A percentile compares a stretch with the other conserved stretches of the same genome.
Evolutionary conservation across 192 early-diverging fungal species (phyloP).

Genomic region (Backusella australiensis): DNA sequence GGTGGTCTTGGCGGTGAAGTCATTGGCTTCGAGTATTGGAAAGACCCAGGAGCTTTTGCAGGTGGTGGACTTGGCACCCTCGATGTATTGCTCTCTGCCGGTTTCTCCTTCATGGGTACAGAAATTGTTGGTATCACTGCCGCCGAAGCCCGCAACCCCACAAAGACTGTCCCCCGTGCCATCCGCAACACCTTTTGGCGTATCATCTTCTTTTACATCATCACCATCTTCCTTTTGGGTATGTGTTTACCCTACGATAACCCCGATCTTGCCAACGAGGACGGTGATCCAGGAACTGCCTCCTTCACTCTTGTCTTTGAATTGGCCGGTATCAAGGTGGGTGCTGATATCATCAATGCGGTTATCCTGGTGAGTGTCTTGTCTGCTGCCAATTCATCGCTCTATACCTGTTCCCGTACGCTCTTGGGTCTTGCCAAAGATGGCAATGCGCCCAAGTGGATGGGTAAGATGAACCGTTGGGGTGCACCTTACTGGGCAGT

Average conservation of each 20-base stretch:
- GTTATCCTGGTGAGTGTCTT: slow-evolving; percentile 60
- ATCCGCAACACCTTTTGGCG: slow-evolving; percentile 78
- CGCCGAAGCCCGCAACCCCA: slow-evolving; percentile 81
- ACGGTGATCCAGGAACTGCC: slow-evolving; percentile 49
- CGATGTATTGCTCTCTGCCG: slow-evolving; percentile 66
- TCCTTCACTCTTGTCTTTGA: slow-evolving; percentile 65
- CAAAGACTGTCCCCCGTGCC: slow-evolving; percentile 62
- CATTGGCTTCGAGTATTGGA: slow-evolving; percentile 50
- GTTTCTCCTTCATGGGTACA: slow-evolving; percentile 80
- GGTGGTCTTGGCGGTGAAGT: slow-evolving; percentile 52
- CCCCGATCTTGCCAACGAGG: slow-evolving; percentile 46
- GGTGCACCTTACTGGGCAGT: slow-evolving; percentile 62
- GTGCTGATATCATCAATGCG: slow-evolving; percentile 65
- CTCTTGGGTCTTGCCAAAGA: slow-evolving; percentile 72
- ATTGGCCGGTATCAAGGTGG: slow-evolving; percentile 54
- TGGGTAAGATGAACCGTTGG: slow-evolving; percentile 50
- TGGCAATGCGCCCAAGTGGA: slow-evolving; percentile 66
- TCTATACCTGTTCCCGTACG: slow-evolving; percentile 78
- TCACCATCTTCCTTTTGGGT: slow-evolving; percentile 78
- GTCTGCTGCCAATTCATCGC: slow-evolving; percentile 74
- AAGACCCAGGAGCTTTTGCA: slow-evolving; percentile 53
- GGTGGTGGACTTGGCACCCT: slow-evolving; percentile 59
- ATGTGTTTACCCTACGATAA: slow-evolving; percentile 67
- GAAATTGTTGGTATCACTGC: slow-evolving; percentile 86
- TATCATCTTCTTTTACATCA: slow-evolving; percentile 80